Conservation (phyloP, 768 basidiomycete species). For the Hortiboletus campestris region DNA sequence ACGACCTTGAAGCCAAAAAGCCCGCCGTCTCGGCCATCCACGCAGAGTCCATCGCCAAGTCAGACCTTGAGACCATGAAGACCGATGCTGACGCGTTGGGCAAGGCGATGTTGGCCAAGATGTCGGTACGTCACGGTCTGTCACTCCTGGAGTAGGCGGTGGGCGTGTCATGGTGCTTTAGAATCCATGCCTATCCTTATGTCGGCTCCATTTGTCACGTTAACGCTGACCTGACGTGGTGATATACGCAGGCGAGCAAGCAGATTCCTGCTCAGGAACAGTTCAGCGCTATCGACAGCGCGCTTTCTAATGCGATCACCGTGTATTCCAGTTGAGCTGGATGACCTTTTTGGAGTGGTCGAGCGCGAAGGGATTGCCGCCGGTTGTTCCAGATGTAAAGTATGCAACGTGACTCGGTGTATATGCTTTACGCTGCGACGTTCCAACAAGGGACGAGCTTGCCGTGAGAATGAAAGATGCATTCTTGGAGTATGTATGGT, state of each 20-base stretch:
- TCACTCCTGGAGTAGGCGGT: not conserved
- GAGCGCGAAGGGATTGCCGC: no score
- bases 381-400: not conserved
- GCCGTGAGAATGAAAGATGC: no score
- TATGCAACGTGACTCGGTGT: not conserved
- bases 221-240: not conserved
- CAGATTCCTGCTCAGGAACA: not conserved
- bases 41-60: rapidly evolving
- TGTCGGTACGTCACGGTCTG: constrained; percentile 9
- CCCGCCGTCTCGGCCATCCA: rapidly evolving
- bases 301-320: not conserved
- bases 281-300: not conserved
- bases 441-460: no score
- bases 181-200: not conserved
- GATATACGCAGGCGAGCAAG: not conserved
- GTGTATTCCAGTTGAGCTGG: not conserved
- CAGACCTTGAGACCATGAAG: not conserved
- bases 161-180: not conserved
- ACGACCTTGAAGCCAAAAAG: not conserved
- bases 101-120: not conserved
- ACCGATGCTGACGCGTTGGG: not conserved
- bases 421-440: not conserved
- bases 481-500: no score
- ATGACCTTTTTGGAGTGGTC: not conserved
- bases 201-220: no score